Conservation (phyloP, 164 flowering plant genomes). For the Magnolia changhungtana region DNA sequence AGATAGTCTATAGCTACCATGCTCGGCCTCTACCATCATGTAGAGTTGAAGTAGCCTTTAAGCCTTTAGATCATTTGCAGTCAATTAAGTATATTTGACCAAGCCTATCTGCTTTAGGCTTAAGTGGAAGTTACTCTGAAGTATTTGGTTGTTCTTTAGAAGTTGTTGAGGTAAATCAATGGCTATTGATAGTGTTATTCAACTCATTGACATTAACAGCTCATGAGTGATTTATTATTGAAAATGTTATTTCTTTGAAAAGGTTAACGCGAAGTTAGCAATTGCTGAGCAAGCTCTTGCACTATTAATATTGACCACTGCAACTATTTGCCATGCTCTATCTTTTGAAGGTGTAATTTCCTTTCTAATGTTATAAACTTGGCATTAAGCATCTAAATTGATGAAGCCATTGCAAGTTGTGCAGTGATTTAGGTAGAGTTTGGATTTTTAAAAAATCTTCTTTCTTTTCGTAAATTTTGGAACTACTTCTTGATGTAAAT, state of each 20-base stretch:
- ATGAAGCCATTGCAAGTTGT: too few relatives aligned
- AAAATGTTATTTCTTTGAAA: constrained; percentile 10
- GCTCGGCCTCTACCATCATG: constrained; percentile 54
- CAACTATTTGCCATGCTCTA: constrained; percentile 82
- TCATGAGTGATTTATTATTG: constrained; percentile 5
- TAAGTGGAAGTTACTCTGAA: constrained; percentile 31
- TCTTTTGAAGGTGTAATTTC: constrained; percentile 82
- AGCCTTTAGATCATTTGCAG: constrained; percentile 86
- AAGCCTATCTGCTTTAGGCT: constrained; percentile 47
- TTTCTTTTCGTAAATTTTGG: too few relatives aligned
- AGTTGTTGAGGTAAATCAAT: constrained; percentile 48
- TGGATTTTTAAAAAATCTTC: too few relatives aligned
- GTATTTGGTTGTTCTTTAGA: constrained; percentile 27
- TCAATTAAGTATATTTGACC: constrained; percentile 63
- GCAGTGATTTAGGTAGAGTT: too few relatives aligned
- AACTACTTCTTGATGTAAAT: too few relatives aligned
- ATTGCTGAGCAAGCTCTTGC: constrained; percentile 86
- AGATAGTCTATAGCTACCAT: constrained; percentile 80
- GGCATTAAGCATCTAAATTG: not conserved
- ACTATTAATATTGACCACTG: constrained; percentile 81
- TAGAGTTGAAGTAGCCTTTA: constrained; percentile 61
- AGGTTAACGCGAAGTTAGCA: constrained; percentile 67
- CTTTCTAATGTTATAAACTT: not conserved
- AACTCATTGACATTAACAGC: not conserved
- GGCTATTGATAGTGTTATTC: not conserved